phyloP scores from a whole-genome alignment of 768 basidiomycete species.

The Suillus discolor region DNA sequence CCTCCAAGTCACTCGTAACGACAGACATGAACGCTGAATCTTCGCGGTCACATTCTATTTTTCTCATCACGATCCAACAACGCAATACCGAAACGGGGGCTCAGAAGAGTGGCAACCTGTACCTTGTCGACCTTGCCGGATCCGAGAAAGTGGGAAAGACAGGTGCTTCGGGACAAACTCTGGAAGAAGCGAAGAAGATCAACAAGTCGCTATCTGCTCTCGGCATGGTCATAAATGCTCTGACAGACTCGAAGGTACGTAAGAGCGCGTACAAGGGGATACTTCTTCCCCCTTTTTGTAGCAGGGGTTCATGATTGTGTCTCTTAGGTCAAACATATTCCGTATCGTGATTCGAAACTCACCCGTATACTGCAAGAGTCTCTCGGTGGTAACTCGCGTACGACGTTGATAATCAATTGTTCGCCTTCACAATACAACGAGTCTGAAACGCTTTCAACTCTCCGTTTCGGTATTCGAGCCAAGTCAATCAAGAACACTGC shows the following conservation, averaged over 20 bases:
- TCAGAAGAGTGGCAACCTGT: slow-evolving; percentile 94
- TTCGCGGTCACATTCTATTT: slow-evolving; percentile 98
- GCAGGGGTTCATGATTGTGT: slow-evolving; percentile 9
- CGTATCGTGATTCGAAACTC: slow-evolving; percentile 98
- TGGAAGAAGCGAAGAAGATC: slow-evolving; percentile 99
- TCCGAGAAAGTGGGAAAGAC: slow-evolving; percentile 99
- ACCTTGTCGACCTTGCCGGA: slow-evolving; percentile 97
- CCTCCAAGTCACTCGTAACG: slow-evolving; percentile 4
- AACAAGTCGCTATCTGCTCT: slow-evolving; percentile 97
- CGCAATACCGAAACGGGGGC: slow-evolving; percentile 95
- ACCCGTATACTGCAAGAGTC: slow-evolving; percentile 99
- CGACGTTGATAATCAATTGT: slow-evolving; percentile 99
- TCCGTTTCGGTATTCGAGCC: slow-evolving; percentile 99
- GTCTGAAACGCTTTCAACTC: slow-evolving; percentile 91
- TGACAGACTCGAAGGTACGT: slow-evolving; percentile 92
- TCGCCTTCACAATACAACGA: slow-evolving; percentile 98
- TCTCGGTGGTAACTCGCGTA: slow-evolving; percentile 91
- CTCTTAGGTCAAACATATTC: slow-evolving; percentile 88
- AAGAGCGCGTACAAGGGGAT: slow-evolving; percentile 5
- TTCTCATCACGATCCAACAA: slow-evolving; percentile 96
- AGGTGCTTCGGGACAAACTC: slow-evolving; percentile 96
- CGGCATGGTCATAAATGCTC: slow-evolving; percentile 99
- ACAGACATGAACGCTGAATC: slow-evolving; percentile 99
- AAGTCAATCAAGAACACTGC: slow-evolving; percentile 99
- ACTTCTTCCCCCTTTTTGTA: background rate